phyloP scores from a whole-genome alignment of 2,329 filamentous ascomycete genomes.

The Triangularia setosa region DNA sequence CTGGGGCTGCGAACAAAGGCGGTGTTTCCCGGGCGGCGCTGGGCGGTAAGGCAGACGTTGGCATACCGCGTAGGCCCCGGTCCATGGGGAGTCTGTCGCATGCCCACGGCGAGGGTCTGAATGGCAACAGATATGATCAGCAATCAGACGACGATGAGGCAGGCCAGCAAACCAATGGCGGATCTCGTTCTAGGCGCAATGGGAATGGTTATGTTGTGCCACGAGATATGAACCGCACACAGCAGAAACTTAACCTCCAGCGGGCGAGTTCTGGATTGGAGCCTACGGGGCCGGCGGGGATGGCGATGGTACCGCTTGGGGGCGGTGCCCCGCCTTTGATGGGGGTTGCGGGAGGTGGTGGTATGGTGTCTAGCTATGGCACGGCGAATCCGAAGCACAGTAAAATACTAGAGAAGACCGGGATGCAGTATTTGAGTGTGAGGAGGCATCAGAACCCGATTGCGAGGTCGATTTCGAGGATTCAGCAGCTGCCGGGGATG shows the following conservation, averaged over 20 bases:
- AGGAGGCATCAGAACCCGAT: conserved; percentile 69
- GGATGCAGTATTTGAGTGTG: conserved; percentile 71
- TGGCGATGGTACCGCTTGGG: conserved; percentile 33
- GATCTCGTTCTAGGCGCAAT: conserved; percentile 26
- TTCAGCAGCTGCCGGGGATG: conserved; percentile 48
- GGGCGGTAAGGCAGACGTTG: conserved; percentile 28
- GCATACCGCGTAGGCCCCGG: conserved; percentile 38
- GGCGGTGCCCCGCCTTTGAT: conserved; percentile 38
- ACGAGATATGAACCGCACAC: conserved; percentile 61
- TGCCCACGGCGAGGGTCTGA: conserved; percentile 17
- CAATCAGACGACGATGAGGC: conserved; percentile 37
- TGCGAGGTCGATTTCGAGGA: conserved; percentile 55
- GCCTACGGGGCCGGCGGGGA: conserved; percentile 37
- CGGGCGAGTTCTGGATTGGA: conserved; percentile 70
- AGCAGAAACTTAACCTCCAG: conserved; percentile 73
- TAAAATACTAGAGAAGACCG: conserved; percentile 64
- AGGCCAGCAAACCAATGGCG: conserved; percentile 27
- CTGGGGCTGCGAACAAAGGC: conserved; percentile 12
- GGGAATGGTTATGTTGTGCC: conserved; percentile 39
- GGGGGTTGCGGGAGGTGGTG: conserved; percentile 38
- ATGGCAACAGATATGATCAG: conserved; percentile 4
- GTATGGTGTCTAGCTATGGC: conserved; percentile 49
- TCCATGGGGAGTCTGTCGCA: conserved; percentile 39
- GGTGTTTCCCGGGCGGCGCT: conserved; percentile 20
- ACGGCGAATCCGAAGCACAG: conserved; percentile 59